A percentile compares a stretch with the other conserved stretches of the same genome.
Evolutionary conservation across 805 yeast genomes (phyloP).

Genomic region (Yamadazyma philogaea): DNA sequence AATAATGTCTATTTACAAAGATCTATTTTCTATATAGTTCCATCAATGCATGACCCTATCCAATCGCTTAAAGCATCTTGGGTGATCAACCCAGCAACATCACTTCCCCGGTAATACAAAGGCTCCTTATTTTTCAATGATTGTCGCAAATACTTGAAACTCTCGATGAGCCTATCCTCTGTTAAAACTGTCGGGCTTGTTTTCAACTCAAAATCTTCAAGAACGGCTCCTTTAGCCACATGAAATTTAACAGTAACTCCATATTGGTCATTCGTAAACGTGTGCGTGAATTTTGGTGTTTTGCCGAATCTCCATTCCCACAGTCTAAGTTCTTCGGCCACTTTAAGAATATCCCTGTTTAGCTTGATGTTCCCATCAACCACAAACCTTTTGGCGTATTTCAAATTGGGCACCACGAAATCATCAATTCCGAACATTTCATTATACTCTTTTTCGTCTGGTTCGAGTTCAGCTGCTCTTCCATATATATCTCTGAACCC

Average conservation of each 20-base stretch:
- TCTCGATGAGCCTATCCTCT: conserved; percentile 16
- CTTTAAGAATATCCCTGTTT: conserved; percentile 39
- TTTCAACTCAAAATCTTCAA: conserved; percentile 21
- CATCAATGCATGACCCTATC: conserved; percentile 46
- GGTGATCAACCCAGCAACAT: conserved; percentile 42
- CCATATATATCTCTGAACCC: conserved; percentile 40
- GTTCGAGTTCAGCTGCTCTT: background rate
- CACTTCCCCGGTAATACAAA: conserved; percentile 40
- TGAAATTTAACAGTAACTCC: conserved; percentile 32
- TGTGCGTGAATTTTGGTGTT: conserved; percentile 71
- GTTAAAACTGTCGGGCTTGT: conserved; percentile 1
- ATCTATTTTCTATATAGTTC: conserved; percentile 24
- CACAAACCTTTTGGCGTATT: conserved; percentile 16
- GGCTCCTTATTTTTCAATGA: conserved; percentile 24
- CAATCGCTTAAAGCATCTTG: conserved; percentile 45
- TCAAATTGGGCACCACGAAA: conserved; percentile 18
- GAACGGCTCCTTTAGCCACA: conserved; percentile 46
- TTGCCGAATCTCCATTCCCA: conserved; percentile 78
- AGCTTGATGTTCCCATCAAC: conserved; percentile 26
- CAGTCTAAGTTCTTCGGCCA: conserved; percentile 40
- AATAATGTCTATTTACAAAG: background rate
- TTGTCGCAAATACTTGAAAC: conserved; percentile 34
- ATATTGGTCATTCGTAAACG: conserved; percentile 35
- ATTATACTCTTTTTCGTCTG: conserved; percentile 27
- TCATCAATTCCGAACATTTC: conserved; percentile 33